phyloP scores from a whole-genome alignment of 345 rosid species.

The Populus pruinosa region DNA sequence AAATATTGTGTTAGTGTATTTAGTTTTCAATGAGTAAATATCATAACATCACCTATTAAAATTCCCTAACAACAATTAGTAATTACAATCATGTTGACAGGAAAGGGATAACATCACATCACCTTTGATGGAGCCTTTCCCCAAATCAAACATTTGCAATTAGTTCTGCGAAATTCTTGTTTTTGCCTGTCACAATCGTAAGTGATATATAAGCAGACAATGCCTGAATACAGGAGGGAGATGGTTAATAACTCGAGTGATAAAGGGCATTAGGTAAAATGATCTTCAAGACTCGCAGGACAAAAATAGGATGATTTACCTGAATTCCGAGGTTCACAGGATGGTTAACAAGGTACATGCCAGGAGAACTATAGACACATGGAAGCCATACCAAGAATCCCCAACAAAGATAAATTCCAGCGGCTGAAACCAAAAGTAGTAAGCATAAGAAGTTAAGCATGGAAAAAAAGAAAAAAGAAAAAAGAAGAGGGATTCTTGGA shows the following conservation, averaged over 20 bases:
- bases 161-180: conserved; percentile 92
- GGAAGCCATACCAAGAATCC: conserved; percentile 99
- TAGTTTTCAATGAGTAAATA: too few relatives aligned
- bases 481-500: too few relatives aligned
- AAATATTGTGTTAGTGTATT: too few relatives aligned
- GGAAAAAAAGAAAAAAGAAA: too few relatives aligned
- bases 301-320: conserved; percentile 33
- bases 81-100: too few relatives aligned
- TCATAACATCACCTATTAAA: too few relatives aligned
- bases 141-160: conserved; percentile 85
- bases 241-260: conserved; percentile 2
- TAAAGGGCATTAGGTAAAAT: not conserved
- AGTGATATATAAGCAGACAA: conserved; percentile 87
- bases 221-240: conserved; percentile 67
- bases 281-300: not conserved
- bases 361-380: conserved; percentile 90
- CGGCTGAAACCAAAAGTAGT: conserved; percentile 36
- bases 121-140: conserved; percentile 98
- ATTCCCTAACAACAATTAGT: too few relatives aligned
- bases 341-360: conserved; percentile 97
- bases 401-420: conserved; percentile 98
- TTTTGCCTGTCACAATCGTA: conserved; percentile 97
- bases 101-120: too few relatives aligned
- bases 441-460: too few relatives aligned
- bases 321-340: conserved; percentile 87